Evolutionary conservation across 306 rosid genomes (phyloP).

Genomic region (Malus fusca): DNA sequence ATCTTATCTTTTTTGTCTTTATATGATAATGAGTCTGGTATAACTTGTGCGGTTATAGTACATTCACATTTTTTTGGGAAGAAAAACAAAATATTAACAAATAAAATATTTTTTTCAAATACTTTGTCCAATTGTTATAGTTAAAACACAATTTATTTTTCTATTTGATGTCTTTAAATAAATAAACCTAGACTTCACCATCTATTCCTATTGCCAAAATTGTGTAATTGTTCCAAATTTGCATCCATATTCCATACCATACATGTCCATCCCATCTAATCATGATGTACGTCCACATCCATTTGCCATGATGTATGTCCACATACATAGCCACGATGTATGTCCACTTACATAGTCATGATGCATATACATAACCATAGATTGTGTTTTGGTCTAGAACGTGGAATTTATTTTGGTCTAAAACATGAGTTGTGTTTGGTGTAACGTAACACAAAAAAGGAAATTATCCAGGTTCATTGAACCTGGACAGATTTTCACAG

Average conservation of each 20-base stretch:
- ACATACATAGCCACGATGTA: too few species aligned
- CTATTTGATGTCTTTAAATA: not conserved
- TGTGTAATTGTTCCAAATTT: not conserved
- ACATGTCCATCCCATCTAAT: not conserved
- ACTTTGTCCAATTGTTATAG: not conserved
- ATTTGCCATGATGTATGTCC: not conserved
- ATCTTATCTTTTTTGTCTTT: not conserved
- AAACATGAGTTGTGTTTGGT: not conserved
- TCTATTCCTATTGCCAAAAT: not conserved
- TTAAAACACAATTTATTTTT: not conserved
- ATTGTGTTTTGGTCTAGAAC: too few species aligned
- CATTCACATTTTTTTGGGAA: not conserved
- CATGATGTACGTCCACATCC: not conserved
- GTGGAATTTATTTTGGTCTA: too few species aligned
- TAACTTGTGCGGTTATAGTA: not conserved
- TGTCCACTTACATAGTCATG: too few species aligned
- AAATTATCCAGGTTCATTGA: slow-evolving; percentile 34
- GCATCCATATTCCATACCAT: not conserved
- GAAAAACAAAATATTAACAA: not conserved
- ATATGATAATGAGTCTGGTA: too few species aligned
- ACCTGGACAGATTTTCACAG: slow-evolving; percentile 22
- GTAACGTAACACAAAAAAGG: not conserved
- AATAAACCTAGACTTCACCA: not conserved
- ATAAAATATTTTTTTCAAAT: not conserved
- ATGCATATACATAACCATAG: too few species aligned